phyloP scores from a whole-genome alignment of 768 basidiomycete genomes.

The Boletus rubropictus region DNA sequence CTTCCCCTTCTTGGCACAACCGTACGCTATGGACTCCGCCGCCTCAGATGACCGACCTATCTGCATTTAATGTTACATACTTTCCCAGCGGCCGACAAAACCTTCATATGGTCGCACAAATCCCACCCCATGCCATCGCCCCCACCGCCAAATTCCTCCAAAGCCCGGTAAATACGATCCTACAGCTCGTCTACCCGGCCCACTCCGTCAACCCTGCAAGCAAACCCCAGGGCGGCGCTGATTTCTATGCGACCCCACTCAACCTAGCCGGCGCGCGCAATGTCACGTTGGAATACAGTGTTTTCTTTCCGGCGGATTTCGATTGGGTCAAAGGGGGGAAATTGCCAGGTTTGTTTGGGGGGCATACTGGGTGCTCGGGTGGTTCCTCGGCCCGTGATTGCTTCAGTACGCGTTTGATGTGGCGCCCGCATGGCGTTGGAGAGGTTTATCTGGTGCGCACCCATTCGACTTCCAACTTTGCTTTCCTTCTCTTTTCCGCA shows the following conservation, averaged over 20 bases:
- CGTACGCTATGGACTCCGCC: slow-evolving; percentile 47
- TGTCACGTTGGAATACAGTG: slow-evolving; percentile 60
- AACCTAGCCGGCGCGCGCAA: slow-evolving; percentile 42
- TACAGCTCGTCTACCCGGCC: slow-evolving; percentile 65
- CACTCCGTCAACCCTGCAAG: slow-evolving; percentile 63
- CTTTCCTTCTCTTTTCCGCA: background rate
- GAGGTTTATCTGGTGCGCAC: slow-evolving; percentile 68
- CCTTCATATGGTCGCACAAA: slow-evolving; percentile 47
- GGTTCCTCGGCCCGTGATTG: slow-evolving; percentile 67
- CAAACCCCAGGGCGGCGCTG: slow-evolving; percentile 62
- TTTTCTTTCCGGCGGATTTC: slow-evolving; percentile 72
- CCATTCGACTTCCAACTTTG: background rate
- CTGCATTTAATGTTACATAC: slow-evolving; percentile 51
- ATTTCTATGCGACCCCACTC: slow-evolving; percentile 55
- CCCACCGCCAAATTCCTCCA: slow-evolving; percentile 12
- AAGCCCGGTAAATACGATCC: slow-evolving; percentile 33
- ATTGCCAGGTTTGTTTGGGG: slow-evolving; percentile 75
- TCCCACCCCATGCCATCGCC: slow-evolving; percentile 36
- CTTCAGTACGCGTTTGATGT: slow-evolving; percentile 86
- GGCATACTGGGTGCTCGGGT: slow-evolving; percentile 63
- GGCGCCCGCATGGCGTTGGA: slow-evolving; percentile 59
- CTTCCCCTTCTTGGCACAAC: slow-evolving; percentile 11
- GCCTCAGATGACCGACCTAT: slow-evolving; percentile 49
- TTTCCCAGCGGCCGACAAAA: slow-evolving; percentile 54
- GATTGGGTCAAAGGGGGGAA: slow-evolving; percentile 81